Evolutionary conservation across 306 rosid species (phyloP).

Genomic region (Begonia fuchsioides): DNA sequence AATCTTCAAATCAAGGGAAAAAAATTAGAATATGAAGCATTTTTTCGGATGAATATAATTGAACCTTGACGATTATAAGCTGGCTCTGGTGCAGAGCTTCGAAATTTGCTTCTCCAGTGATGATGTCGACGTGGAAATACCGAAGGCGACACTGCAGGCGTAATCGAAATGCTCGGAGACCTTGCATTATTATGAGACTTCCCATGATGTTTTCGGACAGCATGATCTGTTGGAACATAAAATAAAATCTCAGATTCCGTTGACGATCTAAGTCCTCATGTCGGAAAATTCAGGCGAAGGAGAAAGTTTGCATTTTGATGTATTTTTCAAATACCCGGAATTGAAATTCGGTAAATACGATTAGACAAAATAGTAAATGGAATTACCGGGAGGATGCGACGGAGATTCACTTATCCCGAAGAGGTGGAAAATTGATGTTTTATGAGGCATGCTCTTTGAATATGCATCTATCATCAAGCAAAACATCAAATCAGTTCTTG

Average conservation of each 20-base stretch:
- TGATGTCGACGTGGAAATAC: slow-evolving; percentile 26
- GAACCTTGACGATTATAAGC: slow-evolving; percentile 39
- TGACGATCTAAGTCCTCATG: too few species aligned
- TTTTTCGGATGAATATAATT: slow-evolving; percentile 5
- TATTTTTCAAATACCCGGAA: too few species aligned
- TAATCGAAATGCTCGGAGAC: slow-evolving; percentile 33
- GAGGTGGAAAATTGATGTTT: slow-evolving; percentile 3
- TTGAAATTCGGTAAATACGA: slow-evolving; percentile 3
- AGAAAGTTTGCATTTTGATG: too few species aligned
- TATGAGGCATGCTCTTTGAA: slow-evolving; percentile 1
- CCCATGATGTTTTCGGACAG: slow-evolving; percentile 15
- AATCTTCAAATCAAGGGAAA: slow-evolving; percentile 4
- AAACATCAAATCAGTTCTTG: background rate
- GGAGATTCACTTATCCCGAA: slow-evolving; percentile 1
- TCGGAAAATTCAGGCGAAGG: too few species aligned
- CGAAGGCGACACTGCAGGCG: slow-evolving; percentile 42
- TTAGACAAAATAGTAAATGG: slow-evolving; percentile 11
- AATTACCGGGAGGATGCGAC: slow-evolving; percentile 7
- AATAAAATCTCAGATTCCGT: too few species aligned
- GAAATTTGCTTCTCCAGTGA: slow-evolving; percentile 20
- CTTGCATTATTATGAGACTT: slow-evolving; percentile 16
- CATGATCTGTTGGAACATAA: slow-evolving; percentile 14
- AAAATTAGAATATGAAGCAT: slow-evolving; percentile 6
- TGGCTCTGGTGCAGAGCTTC: slow-evolving; percentile 25
- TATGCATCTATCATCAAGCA: background rate